phyloP scores from a whole-genome alignment of 2,329 filamentous ascomycete genomes.

The Trichoderma cornu-damae region DNA sequence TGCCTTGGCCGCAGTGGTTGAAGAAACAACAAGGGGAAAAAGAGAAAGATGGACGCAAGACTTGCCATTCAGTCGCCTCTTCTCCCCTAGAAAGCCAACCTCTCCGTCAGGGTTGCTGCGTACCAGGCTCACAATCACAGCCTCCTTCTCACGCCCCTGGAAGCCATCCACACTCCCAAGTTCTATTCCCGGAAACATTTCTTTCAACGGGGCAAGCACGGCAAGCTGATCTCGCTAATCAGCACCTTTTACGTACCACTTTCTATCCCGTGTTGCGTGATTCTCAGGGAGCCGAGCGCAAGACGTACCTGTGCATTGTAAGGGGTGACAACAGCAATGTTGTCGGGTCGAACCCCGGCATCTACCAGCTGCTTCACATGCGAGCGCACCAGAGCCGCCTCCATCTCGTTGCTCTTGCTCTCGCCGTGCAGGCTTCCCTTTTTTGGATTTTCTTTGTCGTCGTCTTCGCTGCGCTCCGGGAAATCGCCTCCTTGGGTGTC shows the following conservation, averaged over 20 bases:
- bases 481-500: constrained; percentile 96
- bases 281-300: not conserved
- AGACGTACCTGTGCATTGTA: constrained; percentile 79
- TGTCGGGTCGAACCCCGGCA: constrained; percentile 72
- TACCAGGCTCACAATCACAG: constrained; percentile 87
- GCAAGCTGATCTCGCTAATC: constrained; percentile 54
- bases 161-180: constrained; percentile 97
- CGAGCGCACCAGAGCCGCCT: constrained; percentile 71
- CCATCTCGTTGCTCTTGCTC: constrained; percentile 89
- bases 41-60: constrained; percentile 21
- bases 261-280: too few species aligned
- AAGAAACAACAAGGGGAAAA: not conserved
- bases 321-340: constrained; percentile 90
- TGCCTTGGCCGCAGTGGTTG: not conserved
- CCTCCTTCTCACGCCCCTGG: constrained; percentile 95
- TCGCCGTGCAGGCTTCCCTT: constrained; percentile 45
- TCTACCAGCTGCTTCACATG: constrained; percentile 74
- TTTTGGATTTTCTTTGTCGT: constrained; percentile 46
- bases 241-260: too few species aligned
- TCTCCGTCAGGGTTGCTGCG: constrained; percentile 81
- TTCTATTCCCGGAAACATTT: constrained; percentile 77
- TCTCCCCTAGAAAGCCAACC: constrained; percentile 90
- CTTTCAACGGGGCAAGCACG: constrained; percentile 73
- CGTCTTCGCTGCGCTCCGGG: constrained; percentile 73
- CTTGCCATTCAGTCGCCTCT: constrained; percentile 84